Evolutionary conservation across 2,329 filamentous ascomycete genomes (phyloP).

Genomic region (Arthroderma sp.): DNA sequence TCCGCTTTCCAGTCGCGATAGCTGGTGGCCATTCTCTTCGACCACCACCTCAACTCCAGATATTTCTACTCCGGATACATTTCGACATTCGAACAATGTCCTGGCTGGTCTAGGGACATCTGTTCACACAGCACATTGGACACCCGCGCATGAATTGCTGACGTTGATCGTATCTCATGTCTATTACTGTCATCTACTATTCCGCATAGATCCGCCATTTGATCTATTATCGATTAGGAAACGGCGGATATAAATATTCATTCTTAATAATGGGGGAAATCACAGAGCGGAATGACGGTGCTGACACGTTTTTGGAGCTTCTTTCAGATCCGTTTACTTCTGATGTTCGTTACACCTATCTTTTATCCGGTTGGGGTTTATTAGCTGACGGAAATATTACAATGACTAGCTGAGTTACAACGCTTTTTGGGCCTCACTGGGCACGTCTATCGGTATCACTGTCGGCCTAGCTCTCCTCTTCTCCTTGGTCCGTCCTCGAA

Average conservation of each 20-base stretch:
- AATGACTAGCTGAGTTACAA: conserved; percentile 42
- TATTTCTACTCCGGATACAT: neutral
- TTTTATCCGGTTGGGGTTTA: neutral
- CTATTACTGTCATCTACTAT: neutral
- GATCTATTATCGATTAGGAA: neutral
- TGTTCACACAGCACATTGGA: neutral
- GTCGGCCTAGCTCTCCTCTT: conserved; percentile 64
- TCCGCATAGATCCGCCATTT: neutral
- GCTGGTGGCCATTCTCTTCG: neutral
- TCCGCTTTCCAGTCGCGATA: neutral
- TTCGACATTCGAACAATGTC: neutral
- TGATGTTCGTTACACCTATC: conserved; percentile 23
- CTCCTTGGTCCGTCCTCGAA: conserved; percentile 80
- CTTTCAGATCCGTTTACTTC: conserved; percentile 37
- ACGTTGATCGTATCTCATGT: neutral
- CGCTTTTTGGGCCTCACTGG: conserved; percentile 67
- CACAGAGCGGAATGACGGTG: conserved; percentile 6
- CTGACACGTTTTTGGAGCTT: conserved; percentile 33
- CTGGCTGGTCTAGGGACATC: conserved; percentile 1
- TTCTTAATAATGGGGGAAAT: neutral
- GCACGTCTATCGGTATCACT: conserved; percentile 66
- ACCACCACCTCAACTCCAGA: neutral
- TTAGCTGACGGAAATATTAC: neutral
- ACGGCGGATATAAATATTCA: neutral
- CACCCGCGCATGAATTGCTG: neutral